Evolutionary conservation across 371 early-diverging fungal species (phyloP).

Genomic region (Syncephalis fuscata): DNA sequence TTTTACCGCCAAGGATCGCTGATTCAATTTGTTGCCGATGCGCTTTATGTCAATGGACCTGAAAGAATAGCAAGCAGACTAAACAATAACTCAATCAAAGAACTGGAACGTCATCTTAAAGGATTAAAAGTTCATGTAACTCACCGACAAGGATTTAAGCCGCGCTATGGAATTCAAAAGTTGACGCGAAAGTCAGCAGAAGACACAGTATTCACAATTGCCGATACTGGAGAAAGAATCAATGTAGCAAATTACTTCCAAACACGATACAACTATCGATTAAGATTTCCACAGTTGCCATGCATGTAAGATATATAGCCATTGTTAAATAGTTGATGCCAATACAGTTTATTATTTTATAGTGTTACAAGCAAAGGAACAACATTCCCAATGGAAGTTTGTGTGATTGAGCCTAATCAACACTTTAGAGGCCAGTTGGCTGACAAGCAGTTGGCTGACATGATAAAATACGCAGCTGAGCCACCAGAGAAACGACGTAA

Average conservation of each 20-base stretch:
- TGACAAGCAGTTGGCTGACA: constrained; percentile 71
- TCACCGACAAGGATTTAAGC: constrained; percentile 44
- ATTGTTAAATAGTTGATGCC: too few relatives aligned
- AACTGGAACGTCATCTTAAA: constrained; percentile 44
- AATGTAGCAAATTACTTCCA: constrained; percentile 59
- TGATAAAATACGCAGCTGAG: constrained; percentile 75
- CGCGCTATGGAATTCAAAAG: constrained; percentile 40
- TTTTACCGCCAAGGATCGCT: constrained; percentile 56
- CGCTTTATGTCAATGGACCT: constrained; percentile 31
- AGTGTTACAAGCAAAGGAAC: constrained; percentile 9
- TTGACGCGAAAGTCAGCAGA: constrained; percentile 42
- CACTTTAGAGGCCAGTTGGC: constrained; percentile 54
- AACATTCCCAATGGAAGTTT: constrained; percentile 51
- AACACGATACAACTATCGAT: constrained; percentile 34
- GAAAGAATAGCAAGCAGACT: constrained; percentile 36
- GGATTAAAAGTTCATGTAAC: constrained; percentile 45
- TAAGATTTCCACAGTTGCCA: constrained; percentile 65
- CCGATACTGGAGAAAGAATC: constrained; percentile 22
- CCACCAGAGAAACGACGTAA: constrained; percentile 43
- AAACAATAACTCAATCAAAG: constrained; percentile 32
- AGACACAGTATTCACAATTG: constrained; percentile 37
- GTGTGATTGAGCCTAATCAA: constrained; percentile 51
- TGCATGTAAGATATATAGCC: constrained; percentile 43
- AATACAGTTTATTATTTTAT: too few relatives aligned
- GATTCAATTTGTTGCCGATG: constrained; percentile 30